Base-by-base conservation (phyloP, 2,329 filamentous ascomycete species). In the Ramularia endophylla region DNA sequence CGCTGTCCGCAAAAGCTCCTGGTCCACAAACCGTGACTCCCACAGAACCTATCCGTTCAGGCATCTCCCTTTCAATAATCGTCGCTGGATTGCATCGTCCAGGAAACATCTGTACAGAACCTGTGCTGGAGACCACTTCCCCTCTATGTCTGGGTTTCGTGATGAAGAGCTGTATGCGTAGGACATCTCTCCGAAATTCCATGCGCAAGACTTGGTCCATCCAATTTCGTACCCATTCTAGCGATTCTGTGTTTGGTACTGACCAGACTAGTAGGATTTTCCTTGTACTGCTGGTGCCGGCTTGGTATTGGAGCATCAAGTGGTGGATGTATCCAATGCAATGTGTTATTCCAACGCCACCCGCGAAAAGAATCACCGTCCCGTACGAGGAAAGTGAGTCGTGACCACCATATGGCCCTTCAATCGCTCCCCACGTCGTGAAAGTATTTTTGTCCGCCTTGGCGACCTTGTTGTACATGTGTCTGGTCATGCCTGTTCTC, bases 311-410 rank as follows among this genome's bases (percentile, higher is more conserved):
- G 5, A 73, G 69, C 19, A 89, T 77, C 1, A 90, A 74, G 50
- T 87, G 78, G 43, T 81, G 79, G 28, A 89, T 75, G 60, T 86
- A 83, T 38, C 83, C 82, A 18, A 88, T 78, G 50, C 84, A 83
- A 54, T 90, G 85, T 1, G 85, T 87, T 54, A 90, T 85, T 48
- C 85, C 85, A 9, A 89, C 82, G 54, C 85, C 85, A 43, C 84
- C 85, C 0, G 85, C 85, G 58, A 90, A 86, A 28, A 90, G 74
- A 62, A 89, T 77, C 20, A 84, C 80, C 0, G 83, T 87, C 50
- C 85, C 85, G 62, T 87, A 89, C 1, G 82, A 87, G 46, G 81
- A 73, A 59, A 89, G 73, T 50, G 70, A 72, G 60, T 87, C 81
- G 58, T 81, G 72, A 27, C 80, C 83, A 36, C 84, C 74, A 57